Evolutionary conservation across 768 basidiomycete genomes (phyloP).

Genomic region (Lyophyllum atratum): DNA sequence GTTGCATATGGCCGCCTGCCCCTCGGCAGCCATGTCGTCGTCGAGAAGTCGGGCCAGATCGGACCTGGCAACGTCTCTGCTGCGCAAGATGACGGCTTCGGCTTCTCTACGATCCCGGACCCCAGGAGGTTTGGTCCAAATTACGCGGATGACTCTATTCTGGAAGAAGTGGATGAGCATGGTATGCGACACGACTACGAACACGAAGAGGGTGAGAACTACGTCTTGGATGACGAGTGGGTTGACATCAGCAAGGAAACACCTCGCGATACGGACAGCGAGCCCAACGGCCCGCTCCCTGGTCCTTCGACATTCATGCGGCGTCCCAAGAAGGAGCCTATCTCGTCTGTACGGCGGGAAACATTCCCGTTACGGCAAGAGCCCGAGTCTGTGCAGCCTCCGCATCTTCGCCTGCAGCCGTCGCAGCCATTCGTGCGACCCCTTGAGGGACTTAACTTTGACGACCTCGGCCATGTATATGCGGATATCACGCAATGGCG

Average conservation of each 20-base stretch:
- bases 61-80: slow-evolving; percentile 31
- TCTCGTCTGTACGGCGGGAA: slow-evolving; percentile 47
- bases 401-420: slow-evolving; percentile 70
- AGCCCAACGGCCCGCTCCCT: slow-evolving; percentile 37
- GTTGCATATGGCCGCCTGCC: slow-evolving; percentile 58
- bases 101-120: slow-evolving; percentile 49
- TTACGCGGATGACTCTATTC: slow-evolving; percentile 36
- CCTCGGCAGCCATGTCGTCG: slow-evolving; percentile 56
- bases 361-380: slow-evolving; percentile 62
- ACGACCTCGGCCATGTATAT: slow-evolving; percentile 67
- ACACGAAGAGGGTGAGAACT: slow-evolving; percentile 22
- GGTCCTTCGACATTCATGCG: slow-evolving; percentile 39
- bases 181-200: slow-evolving; percentile 26
- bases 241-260: slow-evolving; percentile 54
- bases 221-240: slow-evolving; percentile 52
- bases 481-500: slow-evolving; percentile 71
- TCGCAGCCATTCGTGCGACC: slow-evolving; percentile 75
- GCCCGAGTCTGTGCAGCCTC: slow-evolving; percentile 48
- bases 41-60: slow-evolving; percentile 53
- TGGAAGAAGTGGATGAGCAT: slow-evolving; percentile 39
- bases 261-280: slow-evolving; percentile 40
- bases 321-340: slow-evolving; percentile 35
- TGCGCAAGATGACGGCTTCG: slow-evolving; percentile 30
- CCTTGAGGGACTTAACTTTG: slow-evolving; percentile 68
- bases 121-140: slow-evolving; percentile 58